A percentile compares a stretch with the other conserved stretches of the same genome.
Conservation (phyloP, 495 filamentous ascomycete genomes). For the Beverwykella pulmonaria region DNA sequence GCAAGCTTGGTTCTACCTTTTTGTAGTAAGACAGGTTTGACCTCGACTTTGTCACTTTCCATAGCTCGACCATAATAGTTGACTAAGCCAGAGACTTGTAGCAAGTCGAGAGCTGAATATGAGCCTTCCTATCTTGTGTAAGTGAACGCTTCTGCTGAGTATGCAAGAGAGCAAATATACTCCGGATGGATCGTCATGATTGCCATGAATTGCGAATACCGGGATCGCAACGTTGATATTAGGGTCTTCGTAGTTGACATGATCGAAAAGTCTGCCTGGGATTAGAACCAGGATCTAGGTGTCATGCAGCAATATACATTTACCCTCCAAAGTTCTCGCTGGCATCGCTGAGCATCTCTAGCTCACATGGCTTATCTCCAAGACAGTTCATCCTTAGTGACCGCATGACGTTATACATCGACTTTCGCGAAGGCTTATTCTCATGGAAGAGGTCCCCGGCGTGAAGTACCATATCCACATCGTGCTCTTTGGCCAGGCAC, state of each 20-base stretch:
- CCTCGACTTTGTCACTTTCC: conserved; percentile 85
- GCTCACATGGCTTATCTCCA: conserved; percentile 91
- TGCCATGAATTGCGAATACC: conserved; percentile 97
- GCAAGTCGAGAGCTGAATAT: conserved; percentile 83
- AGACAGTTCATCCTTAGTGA: conserved; percentile 90
- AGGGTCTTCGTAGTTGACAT: conserved; percentile 96
- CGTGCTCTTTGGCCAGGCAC: conserved; percentile 79
- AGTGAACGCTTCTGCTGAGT: conserved; percentile 9
- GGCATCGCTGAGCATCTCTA: conserved; percentile 92
- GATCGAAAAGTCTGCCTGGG: conserved; percentile 67
- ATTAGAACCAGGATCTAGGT: neutral
- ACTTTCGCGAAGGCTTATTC: conserved; percentile 94
- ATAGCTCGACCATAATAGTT: conserved; percentile 96
- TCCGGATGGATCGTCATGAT: conserved; percentile 96
- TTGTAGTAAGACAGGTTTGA: conserved; percentile 89
- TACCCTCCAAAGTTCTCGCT: conserved; percentile 79
- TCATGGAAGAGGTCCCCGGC: conserved; percentile 97
- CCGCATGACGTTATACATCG: conserved; percentile 97
- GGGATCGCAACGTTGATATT: conserved; percentile 98
- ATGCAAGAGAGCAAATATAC: conserved; percentile 35
- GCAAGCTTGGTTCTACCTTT: conserved; percentile 94
- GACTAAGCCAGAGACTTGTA: conserved; percentile 85
- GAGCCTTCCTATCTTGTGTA: conserved; percentile 68
- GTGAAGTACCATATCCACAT: conserved; percentile 96
- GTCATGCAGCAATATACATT: neutral